phyloP scores from a whole-genome alignment of 164 flowering plant species.

The Chimonanthus salicifolius region DNA sequence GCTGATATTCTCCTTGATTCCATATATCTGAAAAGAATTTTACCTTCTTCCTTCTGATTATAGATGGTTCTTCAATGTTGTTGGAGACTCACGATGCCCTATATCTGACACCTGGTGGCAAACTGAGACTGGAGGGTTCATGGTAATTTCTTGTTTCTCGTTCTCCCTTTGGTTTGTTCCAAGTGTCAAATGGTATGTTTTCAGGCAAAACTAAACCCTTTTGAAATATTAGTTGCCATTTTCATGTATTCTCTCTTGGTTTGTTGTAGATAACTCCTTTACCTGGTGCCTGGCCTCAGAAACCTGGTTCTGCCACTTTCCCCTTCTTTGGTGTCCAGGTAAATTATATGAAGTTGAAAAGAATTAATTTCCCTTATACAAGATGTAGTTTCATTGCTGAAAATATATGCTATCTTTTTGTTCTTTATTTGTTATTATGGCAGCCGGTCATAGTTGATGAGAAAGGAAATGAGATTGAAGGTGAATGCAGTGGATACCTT shows the following conservation, averaged over 20 bases:
- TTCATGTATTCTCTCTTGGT: background rate
- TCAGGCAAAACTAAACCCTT: background rate
- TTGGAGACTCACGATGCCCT: conserved; percentile 92
- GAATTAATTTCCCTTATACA: background rate
- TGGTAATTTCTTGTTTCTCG: conserved; percentile 39
- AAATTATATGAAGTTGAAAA: background rate
- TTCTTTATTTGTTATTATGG: conserved; percentile 8
- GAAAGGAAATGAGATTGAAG: conserved; percentile 90
- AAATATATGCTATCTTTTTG: background rate
- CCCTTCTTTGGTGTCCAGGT: conserved; percentile 96
- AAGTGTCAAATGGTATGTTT: background rate
- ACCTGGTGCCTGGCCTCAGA: conserved; percentile 99
- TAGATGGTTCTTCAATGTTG: conserved; percentile 95
- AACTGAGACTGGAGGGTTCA: conserved; percentile 97
- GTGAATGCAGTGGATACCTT: conserved; percentile 93
- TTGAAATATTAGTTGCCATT: background rate
- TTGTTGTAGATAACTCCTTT: conserved; percentile 85
- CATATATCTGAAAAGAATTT: background rate
- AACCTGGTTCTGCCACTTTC: conserved; percentile 98
- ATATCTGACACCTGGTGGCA: conserved; percentile 99
- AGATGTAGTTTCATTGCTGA: background rate
- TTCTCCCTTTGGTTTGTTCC: background rate
- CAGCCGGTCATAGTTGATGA: conserved; percentile 98
- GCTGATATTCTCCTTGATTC: background rate
- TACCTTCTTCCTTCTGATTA: background rate